phyloP scores from a whole-genome alignment of 352 stramenopile genomes.

The Globisporangium cylindrosporum region DNA sequence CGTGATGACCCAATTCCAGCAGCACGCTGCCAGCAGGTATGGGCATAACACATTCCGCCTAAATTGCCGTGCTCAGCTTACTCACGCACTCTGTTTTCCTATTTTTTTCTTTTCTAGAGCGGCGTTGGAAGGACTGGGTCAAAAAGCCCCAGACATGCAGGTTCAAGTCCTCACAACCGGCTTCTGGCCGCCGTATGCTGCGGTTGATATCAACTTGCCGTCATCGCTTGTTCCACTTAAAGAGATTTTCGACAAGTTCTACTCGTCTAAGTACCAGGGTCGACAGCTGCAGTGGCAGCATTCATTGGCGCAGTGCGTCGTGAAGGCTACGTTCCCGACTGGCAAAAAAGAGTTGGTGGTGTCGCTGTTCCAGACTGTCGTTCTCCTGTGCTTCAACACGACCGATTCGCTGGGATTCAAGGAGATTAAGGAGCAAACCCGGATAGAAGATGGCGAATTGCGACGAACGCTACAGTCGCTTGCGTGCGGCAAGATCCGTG shows the following conservation, averaged over 20 bases:
- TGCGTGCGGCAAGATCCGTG: constrained; percentile 85
- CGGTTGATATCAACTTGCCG: constrained; percentile 81
- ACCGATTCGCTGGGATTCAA: constrained; percentile 67
- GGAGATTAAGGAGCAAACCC: constrained; percentile 86
- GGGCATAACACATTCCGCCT: neutral
- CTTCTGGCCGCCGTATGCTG: constrained; percentile 96
- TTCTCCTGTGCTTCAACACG: constrained; percentile 84
- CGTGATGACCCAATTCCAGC: constrained; percentile 91
- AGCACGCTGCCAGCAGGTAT: constrained; percentile 75
- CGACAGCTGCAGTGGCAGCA: constrained; percentile 91
- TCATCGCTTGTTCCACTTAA: constrained; percentile 57
- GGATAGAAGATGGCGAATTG: constrained; percentile 89
- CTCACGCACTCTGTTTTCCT: neutral
- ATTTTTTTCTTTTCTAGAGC: constrained; percentile 20
- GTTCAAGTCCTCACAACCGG: constrained; percentile 97
- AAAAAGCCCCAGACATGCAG: constrained; percentile 88
- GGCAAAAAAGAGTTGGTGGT: constrained; percentile 87
- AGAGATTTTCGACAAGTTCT: constrained; percentile 89
- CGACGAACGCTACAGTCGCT: constrained; percentile 88
- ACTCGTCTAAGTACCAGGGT: constrained; percentile 86
- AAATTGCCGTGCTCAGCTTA: neutral
- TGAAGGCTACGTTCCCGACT: constrained; percentile 81
- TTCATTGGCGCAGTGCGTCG: constrained; percentile 82
- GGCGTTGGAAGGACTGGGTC: constrained; percentile 45
- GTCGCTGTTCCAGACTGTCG: constrained; percentile 86